Base-by-base conservation (phyloP, 768 basidiomycete species). In the Fomitopsis serialis region DNA sequence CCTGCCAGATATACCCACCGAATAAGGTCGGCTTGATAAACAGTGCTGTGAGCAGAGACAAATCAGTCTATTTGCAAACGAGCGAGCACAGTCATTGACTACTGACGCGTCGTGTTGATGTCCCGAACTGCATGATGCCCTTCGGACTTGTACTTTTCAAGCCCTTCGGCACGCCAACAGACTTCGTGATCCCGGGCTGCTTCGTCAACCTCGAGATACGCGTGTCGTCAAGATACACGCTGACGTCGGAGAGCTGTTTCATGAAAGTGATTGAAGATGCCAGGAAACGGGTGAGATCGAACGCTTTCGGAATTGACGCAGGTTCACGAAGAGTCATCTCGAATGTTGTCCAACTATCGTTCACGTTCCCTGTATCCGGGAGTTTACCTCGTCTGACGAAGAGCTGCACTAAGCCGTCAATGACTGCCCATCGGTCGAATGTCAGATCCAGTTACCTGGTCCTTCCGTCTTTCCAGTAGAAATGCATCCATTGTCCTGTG, bases 251-350 rank as follows among this genome's bases (percentile, higher is more conserved):
- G 10, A 99, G 77, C 55, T 84, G 78, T 11, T 79, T 73, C 87
- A 97, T 98, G 71, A 99, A 99, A 0, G 93, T 94, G 52, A 99
- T 84, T 0, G 89, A 91, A 2, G 93, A 95, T 36, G 86, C 78
- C 19, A 99, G 77, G 66, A 99, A 98, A 21, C 91, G 81, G 29
- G 88, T 82, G 58, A 98, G 85, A 62, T 98, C 93, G 57, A 95
- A 90, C 7, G 89, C 78, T 17, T 81, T 76, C 0, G 92, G 92
- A 54, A 96, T 84, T 0, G 92, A 81, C 2, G 77, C 73, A 3
- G 87, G 81, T 62, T 96, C 90, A 45, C 96, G 80, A 2, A 97
- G 76, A 3, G 77, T 75, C 90, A 99, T 95, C 54, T 89, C 81
- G 67, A 99, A 97, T 0, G 86, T 78, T 2, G 96, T 94, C 91